These are phyloP conservation scores for Gyrodon lividus DNA, from an alignment of 768 basidiomycete species.

Conservation along the genomic window DNA sequence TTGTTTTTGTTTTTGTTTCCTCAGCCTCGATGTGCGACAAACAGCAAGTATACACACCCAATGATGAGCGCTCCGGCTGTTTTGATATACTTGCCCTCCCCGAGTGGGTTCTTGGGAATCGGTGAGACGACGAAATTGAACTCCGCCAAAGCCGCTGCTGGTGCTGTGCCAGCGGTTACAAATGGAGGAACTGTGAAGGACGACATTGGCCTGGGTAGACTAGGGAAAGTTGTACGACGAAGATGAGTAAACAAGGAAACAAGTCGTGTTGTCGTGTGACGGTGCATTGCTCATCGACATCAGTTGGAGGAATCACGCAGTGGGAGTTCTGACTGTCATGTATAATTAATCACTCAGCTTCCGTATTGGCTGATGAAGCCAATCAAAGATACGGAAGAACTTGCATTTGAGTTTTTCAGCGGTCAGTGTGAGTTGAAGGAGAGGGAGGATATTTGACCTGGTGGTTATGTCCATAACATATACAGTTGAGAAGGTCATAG, in stretches of 20 bases:
- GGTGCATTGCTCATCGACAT: conserved; percentile 10
- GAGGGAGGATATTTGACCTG: too few relatives aligned
- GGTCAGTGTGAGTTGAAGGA: background rate
- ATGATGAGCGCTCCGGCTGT: conserved; percentile 77
- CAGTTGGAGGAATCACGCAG: conserved; percentile 1
- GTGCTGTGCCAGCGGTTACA: background rate
- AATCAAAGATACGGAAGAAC: background rate
- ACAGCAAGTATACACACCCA: conserved; percentile 45
- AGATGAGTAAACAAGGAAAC: conserved; percentile 11
- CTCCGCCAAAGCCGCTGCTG: background rate
- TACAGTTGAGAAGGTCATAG: too few relatives aligned
- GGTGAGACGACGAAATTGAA: conserved; percentile 47
- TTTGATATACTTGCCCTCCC: conserved; percentile 67
- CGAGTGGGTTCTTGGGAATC: conserved; percentile 62
- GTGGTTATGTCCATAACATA: too few relatives aligned
- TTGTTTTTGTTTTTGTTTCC: conserved; percentile 46
- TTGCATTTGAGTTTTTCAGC: background rate
- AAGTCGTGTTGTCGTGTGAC: conserved; percentile 13
- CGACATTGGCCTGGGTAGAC: conserved; percentile 3
- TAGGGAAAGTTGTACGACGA: background rate
- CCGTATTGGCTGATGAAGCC: background rate
- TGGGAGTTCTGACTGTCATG: conserved; percentile 10
- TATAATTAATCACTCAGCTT: background rate
- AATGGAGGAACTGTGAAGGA: background rate
- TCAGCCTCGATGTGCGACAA: background rate